phyloP scores from a whole-genome alignment of 176 grass and related monocot genomes.

The Oryza rufipogon region DNA sequence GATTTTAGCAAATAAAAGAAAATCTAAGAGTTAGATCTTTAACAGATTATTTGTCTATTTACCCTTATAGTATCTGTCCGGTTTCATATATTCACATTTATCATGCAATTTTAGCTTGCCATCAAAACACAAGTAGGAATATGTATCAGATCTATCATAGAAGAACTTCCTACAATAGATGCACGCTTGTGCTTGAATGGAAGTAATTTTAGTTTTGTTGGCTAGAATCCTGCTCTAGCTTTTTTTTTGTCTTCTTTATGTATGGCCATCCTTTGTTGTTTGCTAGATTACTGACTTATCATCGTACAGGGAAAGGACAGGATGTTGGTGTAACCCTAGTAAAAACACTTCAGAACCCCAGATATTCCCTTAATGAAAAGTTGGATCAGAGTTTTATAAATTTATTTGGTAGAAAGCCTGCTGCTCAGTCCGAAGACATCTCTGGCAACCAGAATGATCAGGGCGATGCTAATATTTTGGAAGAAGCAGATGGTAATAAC shows the following conservation, averaged over 20 bases:
- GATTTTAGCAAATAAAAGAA: background rate
- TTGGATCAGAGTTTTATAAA: slow-evolving; percentile 89
- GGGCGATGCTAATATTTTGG: slow-evolving; percentile 23
- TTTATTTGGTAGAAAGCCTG: slow-evolving; percentile 62
- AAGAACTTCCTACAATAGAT: slow-evolving; percentile 18
- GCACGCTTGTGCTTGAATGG: background rate
- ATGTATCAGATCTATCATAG: slow-evolving; percentile 5
- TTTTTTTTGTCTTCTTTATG: slow-evolving; percentile 8
- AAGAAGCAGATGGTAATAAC: slow-evolving; percentile 47
- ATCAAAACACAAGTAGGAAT: background rate
- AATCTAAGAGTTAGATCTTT: background rate
- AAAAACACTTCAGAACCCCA: slow-evolving; percentile 86
- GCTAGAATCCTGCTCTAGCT: background rate
- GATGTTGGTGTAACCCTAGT: slow-evolving; percentile 81
- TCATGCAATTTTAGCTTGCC: slow-evolving; percentile 13
- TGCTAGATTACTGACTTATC: slow-evolving; percentile 24
- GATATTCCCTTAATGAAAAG: slow-evolving; percentile 86
- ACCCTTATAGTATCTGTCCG: background rate
- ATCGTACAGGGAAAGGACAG: slow-evolving; percentile 62
- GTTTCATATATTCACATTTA: slow-evolving; percentile 12
- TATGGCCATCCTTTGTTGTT: slow-evolving; percentile 25
- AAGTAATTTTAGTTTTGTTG: background rate
- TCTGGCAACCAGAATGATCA: slow-evolving; percentile 36
- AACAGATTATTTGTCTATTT: too few species aligned
- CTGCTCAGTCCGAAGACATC: slow-evolving; percentile 35